Percentiles rank a stretch among this genome's conserved stretches.
Conservation (phyloP, 148 eudicot species). For the Silene uniflora region DNA sequence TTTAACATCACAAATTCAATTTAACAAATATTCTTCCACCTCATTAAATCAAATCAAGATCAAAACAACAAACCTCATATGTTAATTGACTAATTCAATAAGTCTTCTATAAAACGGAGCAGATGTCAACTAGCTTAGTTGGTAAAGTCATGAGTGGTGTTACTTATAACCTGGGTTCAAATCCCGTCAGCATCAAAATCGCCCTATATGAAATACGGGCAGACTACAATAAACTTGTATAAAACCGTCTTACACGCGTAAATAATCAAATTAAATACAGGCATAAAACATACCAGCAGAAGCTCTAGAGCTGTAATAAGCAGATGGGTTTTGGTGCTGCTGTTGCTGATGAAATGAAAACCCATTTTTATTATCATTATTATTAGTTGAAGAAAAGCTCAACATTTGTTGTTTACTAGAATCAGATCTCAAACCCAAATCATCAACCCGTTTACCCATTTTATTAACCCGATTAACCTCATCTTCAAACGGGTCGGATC, state of each 20-base stretch:
- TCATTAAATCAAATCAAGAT: conserved; percentile 22
- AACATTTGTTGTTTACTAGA: conserved; percentile 42
- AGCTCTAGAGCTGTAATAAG: conserved; percentile 18
- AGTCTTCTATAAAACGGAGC: too few relatives aligned
- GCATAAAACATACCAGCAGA: conserved; percentile 28
- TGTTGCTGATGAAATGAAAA: conserved; percentile 29
- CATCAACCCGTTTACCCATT: conserved; percentile 30
- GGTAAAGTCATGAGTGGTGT: too few relatives aligned
- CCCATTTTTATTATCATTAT: conserved; percentile 24
- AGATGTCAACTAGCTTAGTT: too few relatives aligned
- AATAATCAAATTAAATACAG: not conserved
- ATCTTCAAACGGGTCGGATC: conserved; percentile 49
- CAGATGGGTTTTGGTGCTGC: conserved; percentile 23
- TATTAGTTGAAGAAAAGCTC: conserved; percentile 43
- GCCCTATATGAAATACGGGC: too few relatives aligned
- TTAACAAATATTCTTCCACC: not conserved
- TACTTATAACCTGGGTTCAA: too few relatives aligned
- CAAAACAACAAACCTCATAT: conserved; percentile 17
- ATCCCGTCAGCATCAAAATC: too few relatives aligned
- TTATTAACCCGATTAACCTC: conserved; percentile 34
- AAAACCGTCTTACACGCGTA: too few relatives aligned
- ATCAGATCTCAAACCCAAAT: conserved; percentile 40
- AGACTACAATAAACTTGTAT: too few relatives aligned
- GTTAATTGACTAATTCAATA: not conserved
- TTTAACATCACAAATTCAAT: not conserved